phyloP scores from a whole-genome alignment of 768 basidiomycete species.

The Boletales sp. region DNA sequence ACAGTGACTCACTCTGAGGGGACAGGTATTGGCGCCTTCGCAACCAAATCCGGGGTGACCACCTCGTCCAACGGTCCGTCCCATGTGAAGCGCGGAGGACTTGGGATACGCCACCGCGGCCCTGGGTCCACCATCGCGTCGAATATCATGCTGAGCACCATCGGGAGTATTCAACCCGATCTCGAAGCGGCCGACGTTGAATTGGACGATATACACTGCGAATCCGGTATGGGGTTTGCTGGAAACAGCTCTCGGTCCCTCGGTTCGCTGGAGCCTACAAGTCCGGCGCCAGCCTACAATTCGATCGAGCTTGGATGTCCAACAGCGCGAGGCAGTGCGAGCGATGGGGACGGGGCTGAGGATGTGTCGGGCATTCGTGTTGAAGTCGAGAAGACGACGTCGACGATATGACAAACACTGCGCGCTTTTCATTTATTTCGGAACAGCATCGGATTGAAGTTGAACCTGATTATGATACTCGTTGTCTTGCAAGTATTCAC shows the following conservation, averaged over 20 bases:
- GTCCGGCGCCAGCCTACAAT: conserved; percentile 50
- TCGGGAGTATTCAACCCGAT: conserved; percentile 56
- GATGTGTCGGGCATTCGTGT: conserved; percentile 47
- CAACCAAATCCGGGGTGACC: conserved; percentile 52
- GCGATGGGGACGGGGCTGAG: conserved; percentile 21
- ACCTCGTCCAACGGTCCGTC: conserved; percentile 21
- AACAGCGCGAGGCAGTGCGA: conserved; percentile 13
- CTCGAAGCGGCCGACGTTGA: conserved; percentile 53
- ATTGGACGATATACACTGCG: conserved; percentile 51
- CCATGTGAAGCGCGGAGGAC: conserved; percentile 29
- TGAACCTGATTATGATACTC: conserved; percentile 22
- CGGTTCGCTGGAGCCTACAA: conserved; percentile 30
- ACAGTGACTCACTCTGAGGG: conserved; percentile 73
- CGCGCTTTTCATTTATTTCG: conserved; percentile 15
- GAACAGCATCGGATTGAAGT: conserved; percentile 25
- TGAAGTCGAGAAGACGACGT: conserved; percentile 58
- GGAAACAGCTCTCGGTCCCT: conserved; percentile 38
- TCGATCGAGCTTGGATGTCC: conserved; percentile 38
- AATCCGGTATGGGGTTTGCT: conserved; percentile 50
- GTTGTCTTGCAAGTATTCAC: conserved; percentile 20
- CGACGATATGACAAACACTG: conserved; percentile 37
- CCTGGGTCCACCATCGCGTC: conserved; percentile 54
- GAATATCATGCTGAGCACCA: conserved; percentile 59
- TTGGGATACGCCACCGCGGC: conserved; percentile 48
- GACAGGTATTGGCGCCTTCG: conserved; percentile 64